Conservation (phyloP, 345 rosid genomes). For the Eutrema yunnanense region DNA sequence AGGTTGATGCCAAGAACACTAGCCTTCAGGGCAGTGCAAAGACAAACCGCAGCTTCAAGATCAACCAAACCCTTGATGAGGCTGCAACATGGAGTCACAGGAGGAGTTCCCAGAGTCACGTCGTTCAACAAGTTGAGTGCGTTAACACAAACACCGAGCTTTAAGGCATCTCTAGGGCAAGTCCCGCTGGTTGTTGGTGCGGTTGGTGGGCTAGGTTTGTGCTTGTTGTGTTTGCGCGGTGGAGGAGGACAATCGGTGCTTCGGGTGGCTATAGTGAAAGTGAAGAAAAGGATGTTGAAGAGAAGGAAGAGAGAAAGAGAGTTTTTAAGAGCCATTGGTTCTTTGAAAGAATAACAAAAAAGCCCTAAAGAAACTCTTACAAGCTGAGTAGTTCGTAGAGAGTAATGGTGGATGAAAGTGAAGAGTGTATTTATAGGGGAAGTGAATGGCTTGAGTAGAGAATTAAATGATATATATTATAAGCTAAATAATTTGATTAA, state of each 20-base stretch:
- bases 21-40: conserved; percentile 47
- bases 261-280: conserved; percentile 41
- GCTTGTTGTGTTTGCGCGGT: conserved; percentile 24
- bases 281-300: conserved; percentile 47
- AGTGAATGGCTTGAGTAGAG: neutral
- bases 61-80: conserved; percentile 39
- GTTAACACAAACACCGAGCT: conserved; percentile 39
- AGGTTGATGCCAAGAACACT: conserved; percentile 45
- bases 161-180: conserved; percentile 41
- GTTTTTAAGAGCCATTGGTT: conserved; percentile 39
- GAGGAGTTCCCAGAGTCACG: conserved; percentile 36
- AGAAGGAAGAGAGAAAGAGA: conserved; percentile 47
- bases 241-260: conserved; percentile 42
- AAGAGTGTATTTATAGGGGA: conserved; percentile 21
- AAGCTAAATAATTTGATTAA: conserved; percentile 7
- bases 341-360: neutral
- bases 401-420: conserved; percentile 14
- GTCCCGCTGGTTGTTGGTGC: conserved; percentile 9
- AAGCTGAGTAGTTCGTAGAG: conserved; percentile 5
- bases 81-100: conserved; percentile 38
- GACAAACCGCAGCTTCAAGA: conserved; percentile 53
- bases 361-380: neutral
- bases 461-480: neutral
- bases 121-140: conserved; percentile 33
- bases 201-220: conserved; percentile 25